Conservation (phyloP, 179 eudicot species). For the Pouteria campechiana region DNA sequence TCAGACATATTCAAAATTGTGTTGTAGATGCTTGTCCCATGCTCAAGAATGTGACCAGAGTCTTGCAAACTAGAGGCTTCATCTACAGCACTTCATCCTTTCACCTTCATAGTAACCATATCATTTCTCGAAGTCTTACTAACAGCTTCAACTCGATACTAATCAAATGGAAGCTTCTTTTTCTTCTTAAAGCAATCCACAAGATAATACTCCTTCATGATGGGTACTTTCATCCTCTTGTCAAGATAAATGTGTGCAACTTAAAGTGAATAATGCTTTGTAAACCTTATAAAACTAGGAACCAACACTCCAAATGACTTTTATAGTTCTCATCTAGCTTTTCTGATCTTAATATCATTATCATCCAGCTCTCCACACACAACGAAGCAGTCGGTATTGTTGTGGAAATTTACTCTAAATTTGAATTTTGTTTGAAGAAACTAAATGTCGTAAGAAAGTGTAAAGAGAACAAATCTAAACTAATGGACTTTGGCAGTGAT, state of each 20-base stretch:
- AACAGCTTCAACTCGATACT: constrained; percentile 61
- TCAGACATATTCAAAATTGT: constrained; percentile 93
- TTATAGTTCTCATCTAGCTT: constrained; percentile 90
- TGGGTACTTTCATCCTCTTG: constrained; percentile 91
- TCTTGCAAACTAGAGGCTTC: constrained; percentile 83
- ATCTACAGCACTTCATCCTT: constrained; percentile 96
- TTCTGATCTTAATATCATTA: constrained; percentile 60
- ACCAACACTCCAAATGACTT: background rate
- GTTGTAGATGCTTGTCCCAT: constrained; percentile 81
- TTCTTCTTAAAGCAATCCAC: constrained; percentile 56
- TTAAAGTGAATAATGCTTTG: background rate
- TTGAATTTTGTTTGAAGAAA: no score
- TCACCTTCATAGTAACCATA: constrained; percentile 82
- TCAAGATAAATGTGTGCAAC: constrained; percentile 7
- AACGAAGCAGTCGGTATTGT: constrained; percentile 87
- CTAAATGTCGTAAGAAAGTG: no score
- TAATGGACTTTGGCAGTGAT: no score
- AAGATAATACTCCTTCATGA: constrained; percentile 84
- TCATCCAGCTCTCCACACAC: constrained; percentile 40
- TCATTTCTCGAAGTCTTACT: constrained; percentile 50
- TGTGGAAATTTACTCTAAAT: no score
- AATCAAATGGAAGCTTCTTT: constrained; percentile 78
- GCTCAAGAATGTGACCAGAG: constrained; percentile 91
- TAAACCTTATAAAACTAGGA: background rate
- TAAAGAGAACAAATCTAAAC: no score